Conservation (phyloP, 371 early-diverging fungal species). For the Vairimorpha apis region DNA sequence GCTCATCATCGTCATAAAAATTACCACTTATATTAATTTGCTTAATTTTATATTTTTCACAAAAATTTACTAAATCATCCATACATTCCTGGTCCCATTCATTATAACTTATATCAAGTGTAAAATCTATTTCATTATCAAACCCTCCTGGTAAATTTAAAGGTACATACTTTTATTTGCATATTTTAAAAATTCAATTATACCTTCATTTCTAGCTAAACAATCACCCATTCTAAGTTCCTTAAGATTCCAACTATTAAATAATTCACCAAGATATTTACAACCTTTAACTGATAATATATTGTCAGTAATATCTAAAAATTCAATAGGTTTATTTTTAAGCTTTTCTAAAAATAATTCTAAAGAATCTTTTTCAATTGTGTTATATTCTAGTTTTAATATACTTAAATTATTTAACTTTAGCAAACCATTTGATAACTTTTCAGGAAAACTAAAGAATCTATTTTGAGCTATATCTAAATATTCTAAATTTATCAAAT, state of each 20-base stretch:
- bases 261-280: constrained; percentile 44
- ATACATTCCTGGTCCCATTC: constrained; percentile 56
- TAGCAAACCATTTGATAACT: constrained; percentile 50
- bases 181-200: constrained; percentile 47
- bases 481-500: constrained; percentile 48
- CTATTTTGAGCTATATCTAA: constrained; percentile 62
- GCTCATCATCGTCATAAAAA: constrained; percentile 45
- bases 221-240: constrained; percentile 57
- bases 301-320: constrained; percentile 63
- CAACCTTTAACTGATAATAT: constrained; percentile 56
- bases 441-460: constrained; percentile 51
- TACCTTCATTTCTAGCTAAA: constrained; percentile 52
- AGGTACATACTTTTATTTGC: constrained; percentile 19
- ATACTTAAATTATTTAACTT: constrained; percentile 52
- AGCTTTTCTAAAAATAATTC: constrained; percentile 47
- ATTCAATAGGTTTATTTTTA: constrained; percentile 33
- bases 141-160: constrained; percentile 44
- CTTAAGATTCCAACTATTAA: constrained; percentile 48
- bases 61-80: constrained; percentile 33
- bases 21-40: constrained; percentile 59
- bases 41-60: constrained; percentile 31
- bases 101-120: constrained; percentile 62
- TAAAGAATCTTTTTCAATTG: constrained; percentile 55
- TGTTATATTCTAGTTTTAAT: constrained; percentile 61
- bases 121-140: constrained; percentile 2